Evolutionary conservation across 352 stramenopile species (phyloP).

Genomic region (Aphanomyces astaci): DNA sequence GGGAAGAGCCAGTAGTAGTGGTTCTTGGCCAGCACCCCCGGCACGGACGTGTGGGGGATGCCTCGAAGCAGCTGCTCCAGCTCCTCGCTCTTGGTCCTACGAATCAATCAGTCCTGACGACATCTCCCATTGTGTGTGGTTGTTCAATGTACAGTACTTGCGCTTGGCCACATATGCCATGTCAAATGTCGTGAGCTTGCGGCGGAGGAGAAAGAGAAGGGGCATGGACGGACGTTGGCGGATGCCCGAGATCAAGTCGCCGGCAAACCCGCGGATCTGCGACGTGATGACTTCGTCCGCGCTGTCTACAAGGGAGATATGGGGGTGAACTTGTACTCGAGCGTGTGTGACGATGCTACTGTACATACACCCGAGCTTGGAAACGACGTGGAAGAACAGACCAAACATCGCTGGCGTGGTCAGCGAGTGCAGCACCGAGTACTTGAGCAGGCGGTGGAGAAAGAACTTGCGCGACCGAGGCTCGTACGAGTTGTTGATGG

Average conservation of each 20-base stretch:
- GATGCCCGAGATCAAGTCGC: slow-evolving; percentile 68
- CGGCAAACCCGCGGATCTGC: slow-evolving; percentile 71
- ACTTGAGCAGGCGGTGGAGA: slow-evolving; percentile 70
- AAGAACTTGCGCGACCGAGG: slow-evolving; percentile 61
- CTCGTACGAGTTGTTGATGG: slow-evolving; percentile 45
- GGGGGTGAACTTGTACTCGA: no score
- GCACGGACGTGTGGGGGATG: slow-evolving; percentile 53
- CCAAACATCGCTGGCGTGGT: slow-evolving; percentile 65
- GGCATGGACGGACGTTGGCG: slow-evolving; percentile 69
- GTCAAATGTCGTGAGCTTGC: slow-evolving; percentile 57
- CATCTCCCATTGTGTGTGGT: not conserved
- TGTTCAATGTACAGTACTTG: slow-evolving; percentile 31
- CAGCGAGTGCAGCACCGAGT: slow-evolving; percentile 56
- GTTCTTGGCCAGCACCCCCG: slow-evolving; percentile 41
- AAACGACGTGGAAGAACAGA: slow-evolving; percentile 59
- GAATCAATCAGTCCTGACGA: not conserved
- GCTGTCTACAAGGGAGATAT: no score
- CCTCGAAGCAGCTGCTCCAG: slow-evolving; percentile 43
- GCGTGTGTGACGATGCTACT: no score
- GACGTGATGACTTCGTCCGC: slow-evolving; percentile 78
- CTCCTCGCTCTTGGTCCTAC: slow-evolving; percentile 60
- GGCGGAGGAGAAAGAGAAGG: slow-evolving; percentile 58
- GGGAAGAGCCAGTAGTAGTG: slow-evolving; percentile 83
- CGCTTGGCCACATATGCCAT: slow-evolving; percentile 60
- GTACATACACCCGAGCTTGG: slow-evolving; percentile 43